Percentiles rank a stretch among this genome's conserved stretches.
These are phyloP conservation scores for Hypoxylon sp. DNA, from an alignment of 2,329 filamentous ascomycete species.

Conservation along the genomic window DNA sequence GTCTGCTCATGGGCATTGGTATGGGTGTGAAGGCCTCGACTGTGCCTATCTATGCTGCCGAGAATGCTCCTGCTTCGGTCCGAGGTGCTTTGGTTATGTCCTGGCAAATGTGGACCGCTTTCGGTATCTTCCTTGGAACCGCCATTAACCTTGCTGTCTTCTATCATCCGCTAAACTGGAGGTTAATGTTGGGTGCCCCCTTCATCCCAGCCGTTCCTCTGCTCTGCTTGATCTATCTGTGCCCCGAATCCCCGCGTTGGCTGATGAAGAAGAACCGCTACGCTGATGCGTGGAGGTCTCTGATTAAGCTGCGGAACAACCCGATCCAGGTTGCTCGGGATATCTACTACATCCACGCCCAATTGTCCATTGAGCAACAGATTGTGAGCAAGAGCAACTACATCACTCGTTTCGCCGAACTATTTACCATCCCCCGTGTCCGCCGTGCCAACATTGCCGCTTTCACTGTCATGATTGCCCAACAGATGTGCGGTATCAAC, in stretches of 20 bases:
- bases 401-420: conserved; percentile 72
- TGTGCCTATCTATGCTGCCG: conserved; percentile 83
- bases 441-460: conserved; percentile 82
- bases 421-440: conserved; percentile 78
- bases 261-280: conserved; percentile 77
- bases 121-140: conserved; percentile 74
- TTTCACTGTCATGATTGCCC: conserved; percentile 84
- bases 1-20: conserved; percentile 81
- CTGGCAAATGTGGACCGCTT: conserved; percentile 79
- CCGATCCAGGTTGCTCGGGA: conserved; percentile 72
- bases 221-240: conserved; percentile 73
- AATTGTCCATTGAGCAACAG: conserved; percentile 72
- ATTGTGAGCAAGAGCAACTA: conserved; percentile 69
- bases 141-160: conserved; percentile 71
- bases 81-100: conserved; percentile 86
- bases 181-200: conserved; percentile 67
- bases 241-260: conserved; percentile 77
- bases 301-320: conserved; percentile 67
- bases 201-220: conserved; percentile 74
- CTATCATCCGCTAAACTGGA: conserved; percentile 55
- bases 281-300: conserved; percentile 70
- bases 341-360: conserved; percentile 75
- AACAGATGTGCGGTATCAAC: conserved; percentile 80
- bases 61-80: conserved; percentile 78
- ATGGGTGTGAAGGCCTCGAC: conserved; percentile 82